Conservation (phyloP, 192 early-diverging fungal species). For the Gigaspora rosea region DNA sequence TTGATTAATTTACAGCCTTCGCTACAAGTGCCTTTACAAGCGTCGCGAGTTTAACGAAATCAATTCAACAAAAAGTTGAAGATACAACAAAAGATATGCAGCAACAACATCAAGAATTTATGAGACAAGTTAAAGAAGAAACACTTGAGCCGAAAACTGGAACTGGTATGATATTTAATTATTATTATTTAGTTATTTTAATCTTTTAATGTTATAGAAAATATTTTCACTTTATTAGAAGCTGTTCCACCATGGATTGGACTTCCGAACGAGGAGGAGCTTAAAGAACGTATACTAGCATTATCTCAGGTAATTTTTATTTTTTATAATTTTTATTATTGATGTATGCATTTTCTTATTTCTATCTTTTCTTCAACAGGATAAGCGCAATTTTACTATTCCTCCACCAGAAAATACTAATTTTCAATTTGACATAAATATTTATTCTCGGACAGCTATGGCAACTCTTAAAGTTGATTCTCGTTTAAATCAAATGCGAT, state of each 20-base stretch:
- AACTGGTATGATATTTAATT: slow-evolving; percentile 37
- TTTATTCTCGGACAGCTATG: slow-evolving; percentile 55
- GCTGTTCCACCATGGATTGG: slow-evolving; percentile 55
- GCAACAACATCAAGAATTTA: slow-evolving; percentile 49
- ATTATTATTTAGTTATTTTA: background rate
- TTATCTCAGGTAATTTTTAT: slow-evolving; percentile 47
- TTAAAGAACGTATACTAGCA: slow-evolving; percentile 51
- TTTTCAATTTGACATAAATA: slow-evolving; percentile 63
- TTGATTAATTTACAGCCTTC: slow-evolving; percentile 11
- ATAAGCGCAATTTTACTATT: slow-evolving; percentile 64
- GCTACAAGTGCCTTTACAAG: slow-evolving; percentile 28
- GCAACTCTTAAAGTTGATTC: slow-evolving; percentile 60
- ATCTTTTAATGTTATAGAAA: background rate
- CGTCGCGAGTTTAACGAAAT: slow-evolving; percentile 18
- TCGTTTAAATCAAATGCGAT: slow-evolving; percentile 61
- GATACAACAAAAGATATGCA: slow-evolving; percentile 45
- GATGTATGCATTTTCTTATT: background rate
- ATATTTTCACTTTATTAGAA: slow-evolving; percentile 35
- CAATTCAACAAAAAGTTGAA: slow-evolving; percentile 32
- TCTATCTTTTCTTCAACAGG: slow-evolving; percentile 37
- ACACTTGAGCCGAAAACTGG: slow-evolving; percentile 41
- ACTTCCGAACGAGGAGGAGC: slow-evolving; percentile 50
- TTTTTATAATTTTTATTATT: slow-evolving; percentile 1
- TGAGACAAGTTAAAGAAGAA: slow-evolving; percentile 50
- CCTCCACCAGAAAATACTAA: slow-evolving; percentile 60